Evolutionary conservation across 2,329 filamentous ascomycete genomes (phyloP), one percentile per base, ranked within the genome.

Genomic region (Alternaria dauci): DNA sequence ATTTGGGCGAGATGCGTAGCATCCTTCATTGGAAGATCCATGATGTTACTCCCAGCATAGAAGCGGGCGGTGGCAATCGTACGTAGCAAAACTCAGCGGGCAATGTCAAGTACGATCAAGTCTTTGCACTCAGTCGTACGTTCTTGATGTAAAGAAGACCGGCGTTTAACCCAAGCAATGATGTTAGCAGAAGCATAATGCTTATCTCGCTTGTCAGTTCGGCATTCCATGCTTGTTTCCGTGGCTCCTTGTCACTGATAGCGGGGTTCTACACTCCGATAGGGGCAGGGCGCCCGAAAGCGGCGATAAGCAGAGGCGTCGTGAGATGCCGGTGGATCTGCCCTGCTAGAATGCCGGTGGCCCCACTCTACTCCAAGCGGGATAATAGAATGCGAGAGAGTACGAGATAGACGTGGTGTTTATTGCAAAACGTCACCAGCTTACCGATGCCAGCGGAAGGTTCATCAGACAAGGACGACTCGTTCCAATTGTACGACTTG

Each of bases 401-500:
- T 4, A 51, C 32, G 30, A 25, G 47, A 51, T 38, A 30, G 18
- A 30, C 20, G 8, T 38, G 8, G 8, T 38, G 18, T 38, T 18
- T 6, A n/a, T 38, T 38, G 47, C 30, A 38, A 36, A 51, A 23
- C 14, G 38, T 11, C 30, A 38, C n/a, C 30, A 23, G 2, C 4
- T 26, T 36, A 8, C 14, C 52, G 26, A 36, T 47, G 30, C 12
- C n/a, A 36, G 46, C 9, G 16, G 47, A 16, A 4, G 46, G 39
- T 42, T 26, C 52, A 55, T 55, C 52, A n/a, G 30, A 4, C 20
- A 46, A 47, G 14, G 46, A 55, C 46, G 52, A 62, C 28, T 52
- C 39, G 3, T 62, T 62, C 23, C 55, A 62, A 30, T 38, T 62
- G n/a, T 59, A 59, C 38, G 55, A 62, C 26, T 53, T 62, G 18